A percentile compares a stretch with the other conserved stretches of the same genome.
Conservation (phyloP, 2,329 filamentous ascomycete genomes). For the Aureobasidium namibiae region DNA sequence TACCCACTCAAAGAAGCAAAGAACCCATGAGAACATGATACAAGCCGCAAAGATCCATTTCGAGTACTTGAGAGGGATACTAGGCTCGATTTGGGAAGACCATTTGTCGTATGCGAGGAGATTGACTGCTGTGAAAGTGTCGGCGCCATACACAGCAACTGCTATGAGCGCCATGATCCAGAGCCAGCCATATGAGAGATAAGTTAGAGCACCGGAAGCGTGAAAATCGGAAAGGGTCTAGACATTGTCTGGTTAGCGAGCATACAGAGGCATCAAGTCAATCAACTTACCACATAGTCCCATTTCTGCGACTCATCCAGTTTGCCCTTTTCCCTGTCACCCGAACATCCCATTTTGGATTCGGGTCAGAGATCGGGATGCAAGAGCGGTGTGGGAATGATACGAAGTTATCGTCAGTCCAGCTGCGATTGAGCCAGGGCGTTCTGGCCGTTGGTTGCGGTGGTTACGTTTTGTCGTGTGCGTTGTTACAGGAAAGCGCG, state of each 20-base stretch:
- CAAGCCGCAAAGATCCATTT: slow-evolving; percentile 95
- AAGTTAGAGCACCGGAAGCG: slow-evolving; percentile 65
- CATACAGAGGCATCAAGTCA: neutral
- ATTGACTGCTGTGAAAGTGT: slow-evolving; percentile 89
- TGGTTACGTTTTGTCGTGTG: neutral
- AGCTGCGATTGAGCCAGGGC: slow-evolving; percentile 11
- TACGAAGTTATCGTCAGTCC: slow-evolving; percentile 7
- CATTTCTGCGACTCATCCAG: slow-evolving; percentile 54
- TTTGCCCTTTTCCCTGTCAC: slow-evolving; percentile 28
- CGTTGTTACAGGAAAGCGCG: neutral
- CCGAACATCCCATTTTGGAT: slow-evolving; percentile 27
- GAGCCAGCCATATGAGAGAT: slow-evolving; percentile 76
- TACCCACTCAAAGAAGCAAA: slow-evolving; percentile 72
- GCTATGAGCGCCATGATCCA: slow-evolving; percentile 74
- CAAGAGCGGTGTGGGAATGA: no score
- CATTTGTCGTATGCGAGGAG: slow-evolving; percentile 82
- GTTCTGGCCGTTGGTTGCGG: neutral
- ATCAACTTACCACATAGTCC: slow-evolving; percentile 71
- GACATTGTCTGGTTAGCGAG: slow-evolving; percentile 18
- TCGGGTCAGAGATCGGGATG: neutral
- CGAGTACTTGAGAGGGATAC: slow-evolving; percentile 66
- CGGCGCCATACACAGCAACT: slow-evolving; percentile 76
- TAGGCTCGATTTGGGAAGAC: slow-evolving; percentile 74
- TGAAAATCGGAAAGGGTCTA: slow-evolving; percentile 65
- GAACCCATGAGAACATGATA: slow-evolving; percentile 82